Evolutionary conservation across 345 rosid genomes (phyloP).

Genomic region (Lagerstroemia speciosa): DNA sequence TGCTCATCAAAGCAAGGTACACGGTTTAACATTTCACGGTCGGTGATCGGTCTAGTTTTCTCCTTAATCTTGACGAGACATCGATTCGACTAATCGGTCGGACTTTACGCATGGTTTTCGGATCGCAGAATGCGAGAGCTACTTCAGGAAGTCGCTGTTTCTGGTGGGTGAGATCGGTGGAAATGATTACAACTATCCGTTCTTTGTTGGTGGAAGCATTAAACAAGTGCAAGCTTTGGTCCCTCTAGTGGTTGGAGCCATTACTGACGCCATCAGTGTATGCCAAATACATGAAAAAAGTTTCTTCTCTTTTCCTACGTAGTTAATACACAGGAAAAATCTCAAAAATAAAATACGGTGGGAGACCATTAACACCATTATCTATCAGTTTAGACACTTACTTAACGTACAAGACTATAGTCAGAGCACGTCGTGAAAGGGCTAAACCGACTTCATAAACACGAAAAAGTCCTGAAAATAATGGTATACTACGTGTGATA

Average conservation of each 20-base stretch:
- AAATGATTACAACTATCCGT: conserved; percentile 55
- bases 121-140: conserved; percentile 32
- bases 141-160: conserved; percentile 51
- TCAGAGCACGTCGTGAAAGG: no score
- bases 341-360: no score
- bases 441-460: no score
- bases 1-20: conserved; percentile 41
- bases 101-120: neutral
- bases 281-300: neutral
- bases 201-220: conserved; percentile 30
- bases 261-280: conserved; percentile 22
- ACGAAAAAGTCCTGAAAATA: no score
- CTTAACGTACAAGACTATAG: no score
- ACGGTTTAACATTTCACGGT: neutral
- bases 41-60: neutral
- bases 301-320: neutral
- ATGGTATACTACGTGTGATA: no score
- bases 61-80: no score
- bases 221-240: conserved; percentile 27
- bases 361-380: no score
- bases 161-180: conserved; percentile 72
- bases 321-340: no score
- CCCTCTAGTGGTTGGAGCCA: conserved; percentile 42
- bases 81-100: neutral
- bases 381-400: no score